Conservation (phyloP, 2,329 filamentous ascomycete genomes). For the Aspergillus sp. region DNA sequence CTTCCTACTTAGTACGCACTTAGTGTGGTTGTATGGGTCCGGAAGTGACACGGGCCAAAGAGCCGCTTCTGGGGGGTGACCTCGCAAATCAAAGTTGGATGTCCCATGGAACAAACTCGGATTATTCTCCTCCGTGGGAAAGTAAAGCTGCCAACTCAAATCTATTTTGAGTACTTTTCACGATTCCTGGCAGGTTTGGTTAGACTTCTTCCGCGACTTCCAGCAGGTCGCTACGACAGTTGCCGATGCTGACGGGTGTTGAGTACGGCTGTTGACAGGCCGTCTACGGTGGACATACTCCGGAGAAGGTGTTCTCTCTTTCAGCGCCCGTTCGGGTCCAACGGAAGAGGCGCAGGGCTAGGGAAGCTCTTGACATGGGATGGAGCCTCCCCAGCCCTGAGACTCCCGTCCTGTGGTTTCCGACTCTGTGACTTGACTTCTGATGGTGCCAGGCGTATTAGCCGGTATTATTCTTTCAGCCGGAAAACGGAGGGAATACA, state of each 20-base stretch:
- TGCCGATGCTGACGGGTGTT: not conserved
- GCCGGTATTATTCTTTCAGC: not conserved
- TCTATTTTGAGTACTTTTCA: not conserved
- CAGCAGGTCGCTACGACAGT: conserved; percentile 2
- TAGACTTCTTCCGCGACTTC: not conserved
- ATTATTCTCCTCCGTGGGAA: not conserved
- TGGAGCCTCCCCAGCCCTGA: not conserved
- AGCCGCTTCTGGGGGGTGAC: conserved; percentile 16
- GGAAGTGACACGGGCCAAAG: conserved; percentile 17
- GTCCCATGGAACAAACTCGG: not conserved
- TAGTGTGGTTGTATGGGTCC: not conserved
- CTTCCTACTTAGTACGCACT: too few relatives aligned
- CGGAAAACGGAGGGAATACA: not conserved
- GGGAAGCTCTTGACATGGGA: not conserved
- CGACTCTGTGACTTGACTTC: not conserved
- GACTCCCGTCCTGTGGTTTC: too few relatives aligned
- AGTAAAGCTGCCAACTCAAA: not conserved
- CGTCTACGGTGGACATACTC: too few relatives aligned
- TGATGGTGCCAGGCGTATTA: not conserved
- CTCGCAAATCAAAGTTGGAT: not conserved
- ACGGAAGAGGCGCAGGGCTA: conserved; percentile 9
- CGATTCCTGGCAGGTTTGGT: not conserved
- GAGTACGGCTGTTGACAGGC: not conserved
- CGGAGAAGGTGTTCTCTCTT: not conserved
- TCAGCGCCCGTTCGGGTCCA: not conserved